Percentiles rank a stretch among this genome's conserved stretches.
Evolutionary conservation across 257 asterid genomes (phyloP).

Genomic region (Solanum appendiculatum): DNA sequence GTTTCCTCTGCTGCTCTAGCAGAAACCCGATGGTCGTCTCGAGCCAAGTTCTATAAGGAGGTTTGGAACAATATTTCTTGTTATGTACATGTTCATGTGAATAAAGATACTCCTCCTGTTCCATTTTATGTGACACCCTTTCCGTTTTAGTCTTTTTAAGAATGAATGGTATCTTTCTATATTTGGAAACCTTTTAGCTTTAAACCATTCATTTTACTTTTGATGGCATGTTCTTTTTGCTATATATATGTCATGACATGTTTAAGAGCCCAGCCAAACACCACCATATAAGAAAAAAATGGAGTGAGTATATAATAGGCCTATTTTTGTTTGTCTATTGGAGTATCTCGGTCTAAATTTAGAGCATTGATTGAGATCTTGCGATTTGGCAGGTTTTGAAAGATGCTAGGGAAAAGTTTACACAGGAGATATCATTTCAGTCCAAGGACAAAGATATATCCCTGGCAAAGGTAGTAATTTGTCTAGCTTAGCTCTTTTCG

Average conservation of each 20-base stretch:
- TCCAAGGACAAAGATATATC: conserved; percentile 84
- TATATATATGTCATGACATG: not conserved
- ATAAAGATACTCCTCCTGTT: not conserved
- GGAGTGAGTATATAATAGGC: not conserved
- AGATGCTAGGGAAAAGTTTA: conserved; percentile 73
- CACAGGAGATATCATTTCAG: conserved; percentile 69
- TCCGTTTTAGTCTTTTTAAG: not conserved
- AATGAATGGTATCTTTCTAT: not conserved
- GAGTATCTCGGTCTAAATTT: not conserved
- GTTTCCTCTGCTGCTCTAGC: conserved; percentile 58
- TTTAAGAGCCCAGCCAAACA: not conserved
- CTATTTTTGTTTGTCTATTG: not conserved
- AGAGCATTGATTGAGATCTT: conserved; percentile 9
- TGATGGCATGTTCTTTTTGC: not conserved
- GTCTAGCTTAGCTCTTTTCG: not conserved
- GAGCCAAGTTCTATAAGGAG: conserved; percentile 56
- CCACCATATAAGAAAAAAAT: not conserved
- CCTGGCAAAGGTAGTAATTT: conserved; percentile 64
- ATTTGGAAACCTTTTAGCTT: not conserved
- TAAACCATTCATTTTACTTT: no score
- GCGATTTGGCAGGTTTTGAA: conserved; percentile 46
- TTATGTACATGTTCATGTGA: not conserved
- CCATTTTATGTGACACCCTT: not conserved
- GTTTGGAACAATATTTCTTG: conserved; percentile 21
- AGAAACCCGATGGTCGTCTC: conserved; percentile 32